Conservation (phyloP, 176 grass and related monocot species). For the Hordeum marinum region DNA sequence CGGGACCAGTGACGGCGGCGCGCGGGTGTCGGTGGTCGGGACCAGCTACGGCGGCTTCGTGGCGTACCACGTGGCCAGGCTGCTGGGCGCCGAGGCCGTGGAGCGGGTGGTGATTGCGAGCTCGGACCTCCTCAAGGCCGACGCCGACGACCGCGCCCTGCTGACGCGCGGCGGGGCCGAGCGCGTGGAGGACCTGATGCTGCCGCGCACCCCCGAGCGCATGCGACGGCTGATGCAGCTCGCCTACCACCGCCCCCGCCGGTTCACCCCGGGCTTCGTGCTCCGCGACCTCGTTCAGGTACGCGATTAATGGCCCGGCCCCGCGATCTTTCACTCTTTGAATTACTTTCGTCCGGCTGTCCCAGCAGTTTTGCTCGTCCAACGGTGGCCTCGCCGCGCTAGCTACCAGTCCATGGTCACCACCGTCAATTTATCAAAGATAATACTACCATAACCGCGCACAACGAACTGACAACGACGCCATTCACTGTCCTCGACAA, state of each 20-base stretch:
- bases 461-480: not conserved
- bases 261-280: slow-evolving; percentile 51
- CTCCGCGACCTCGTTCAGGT: slow-evolving; percentile 61
- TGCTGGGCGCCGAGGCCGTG: slow-evolving; percentile 41
- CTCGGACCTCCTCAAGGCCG: slow-evolving; percentile 75
- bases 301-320: not conserved
- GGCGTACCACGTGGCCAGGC: slow-evolving; percentile 64
- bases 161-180: slow-evolving; percentile 34
- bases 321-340: not conserved
- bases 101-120: slow-evolving; percentile 70
- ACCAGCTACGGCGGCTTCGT: slow-evolving; percentile 96
- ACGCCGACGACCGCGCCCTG: slow-evolving; percentile 56
- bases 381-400: not conserved
- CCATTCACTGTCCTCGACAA: not conserved
- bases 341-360: not conserved
- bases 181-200: slow-evolving; percentile 45
- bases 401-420: not conserved
- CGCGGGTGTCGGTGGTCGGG: slow-evolving; percentile 49
- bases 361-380: not conserved
- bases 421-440: not conserved
- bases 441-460: not conserved
- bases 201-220: slow-evolving; percentile 37
- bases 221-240: slow-evolving; percentile 36
- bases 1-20: slow-evolving; percentile 88
- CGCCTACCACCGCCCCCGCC: slow-evolving; percentile 35